Evolutionary conservation across 2,329 filamentous ascomycete genomes (phyloP), one percentile per base, ranked within the genome.

Genomic region (Aspergillus ustus): DNA sequence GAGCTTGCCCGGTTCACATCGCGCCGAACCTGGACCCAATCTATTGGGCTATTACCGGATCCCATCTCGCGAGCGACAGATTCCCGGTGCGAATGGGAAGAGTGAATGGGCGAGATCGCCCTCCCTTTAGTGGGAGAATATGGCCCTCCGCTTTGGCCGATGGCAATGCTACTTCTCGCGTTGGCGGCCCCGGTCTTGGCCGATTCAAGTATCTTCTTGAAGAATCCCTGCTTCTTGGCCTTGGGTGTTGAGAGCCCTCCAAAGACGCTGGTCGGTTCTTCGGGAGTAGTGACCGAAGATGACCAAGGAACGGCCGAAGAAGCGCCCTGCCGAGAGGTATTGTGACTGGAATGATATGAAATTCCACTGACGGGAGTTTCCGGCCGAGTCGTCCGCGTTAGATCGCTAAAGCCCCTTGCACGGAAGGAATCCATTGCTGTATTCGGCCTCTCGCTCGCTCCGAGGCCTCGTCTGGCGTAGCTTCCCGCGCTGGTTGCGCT

Each of bases 1-100:
- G 94, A 95, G 72, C 97, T 98, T 3, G 94, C 96, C 40, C 95
- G 87, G 76, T 99, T 98, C 51, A 99, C 90, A 77, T 99, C 96
- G 50, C 95, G 88, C 40, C 95, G 90, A 22, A 98, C 93, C 75
- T 98, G 93, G n/a, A 99, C 93, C 93, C 95, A 99, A 74, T 98
- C 94, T 15, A 91, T 80, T 28, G 74, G 68, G 60, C 77, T 81
- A 69, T 79, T 74, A 43, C 81, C 84, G 7, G 90, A 76, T 2
- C 90, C 92, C 84, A 90, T 90, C 19, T 96, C 92, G 59, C 86
- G 84, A 15, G 87, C 85, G 13, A 87, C 85, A 4, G 84, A 79
- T 64, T 87, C 85, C 50, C 82, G 69, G 20, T 62, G 66, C 0
- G 67, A 69, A 17, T 81, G 58, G 67, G 72, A 63, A 44, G 71